Evolutionary conservation across 2,329 filamentous ascomycete genomes (phyloP).

Genomic region (Myriosclerotinia duriaeana): DNA sequence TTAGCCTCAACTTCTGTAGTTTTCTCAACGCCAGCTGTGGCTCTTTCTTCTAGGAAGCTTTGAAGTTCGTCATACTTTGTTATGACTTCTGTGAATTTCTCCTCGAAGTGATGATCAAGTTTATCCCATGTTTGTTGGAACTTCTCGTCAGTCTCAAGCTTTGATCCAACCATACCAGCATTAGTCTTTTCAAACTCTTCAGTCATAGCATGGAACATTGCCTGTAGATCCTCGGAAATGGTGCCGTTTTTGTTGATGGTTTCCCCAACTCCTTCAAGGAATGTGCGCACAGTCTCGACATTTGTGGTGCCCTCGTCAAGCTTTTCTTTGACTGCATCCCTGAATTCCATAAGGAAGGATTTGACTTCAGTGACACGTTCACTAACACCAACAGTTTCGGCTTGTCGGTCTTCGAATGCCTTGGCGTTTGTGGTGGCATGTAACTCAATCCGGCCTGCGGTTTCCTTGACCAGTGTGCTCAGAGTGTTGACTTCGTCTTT

Average conservation of each 20-base stretch:
- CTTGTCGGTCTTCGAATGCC: conserved; percentile 79
- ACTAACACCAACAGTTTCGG: conserved; percentile 75
- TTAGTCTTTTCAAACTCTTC: conserved; percentile 85
- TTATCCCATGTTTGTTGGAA: conserved; percentile 58
- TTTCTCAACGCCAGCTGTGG: conserved; percentile 70
- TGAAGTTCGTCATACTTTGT: conserved; percentile 88
- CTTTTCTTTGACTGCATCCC: conserved; percentile 71
- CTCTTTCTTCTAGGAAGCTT: conserved; percentile 68
- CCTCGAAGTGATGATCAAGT: conserved; percentile 58
- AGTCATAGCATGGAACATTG: conserved; percentile 73
- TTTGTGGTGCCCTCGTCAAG: conserved; percentile 73
- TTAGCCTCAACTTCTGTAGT: conserved; percentile 72
- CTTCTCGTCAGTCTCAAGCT: conserved; percentile 81
- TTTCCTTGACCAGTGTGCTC: conserved; percentile 68
- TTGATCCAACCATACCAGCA: conserved; percentile 73
- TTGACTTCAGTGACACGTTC: conserved; percentile 80
- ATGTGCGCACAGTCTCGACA: conserved; percentile 70
- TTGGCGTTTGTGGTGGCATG: conserved; percentile 74
- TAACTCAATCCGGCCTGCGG: conserved; percentile 64
- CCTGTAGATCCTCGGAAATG: conserved; percentile 63
- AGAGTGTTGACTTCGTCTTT: conserved; percentile 74
- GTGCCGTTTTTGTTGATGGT: conserved; percentile 57
- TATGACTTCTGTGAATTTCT: conserved; percentile 73
- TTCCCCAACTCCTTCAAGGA: conserved; percentile 66
- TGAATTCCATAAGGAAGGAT: conserved; percentile 73